Evolutionary conservation across 441 rosid genomes (phyloP).

Genomic region (Pelargonium fulgidum): DNA sequence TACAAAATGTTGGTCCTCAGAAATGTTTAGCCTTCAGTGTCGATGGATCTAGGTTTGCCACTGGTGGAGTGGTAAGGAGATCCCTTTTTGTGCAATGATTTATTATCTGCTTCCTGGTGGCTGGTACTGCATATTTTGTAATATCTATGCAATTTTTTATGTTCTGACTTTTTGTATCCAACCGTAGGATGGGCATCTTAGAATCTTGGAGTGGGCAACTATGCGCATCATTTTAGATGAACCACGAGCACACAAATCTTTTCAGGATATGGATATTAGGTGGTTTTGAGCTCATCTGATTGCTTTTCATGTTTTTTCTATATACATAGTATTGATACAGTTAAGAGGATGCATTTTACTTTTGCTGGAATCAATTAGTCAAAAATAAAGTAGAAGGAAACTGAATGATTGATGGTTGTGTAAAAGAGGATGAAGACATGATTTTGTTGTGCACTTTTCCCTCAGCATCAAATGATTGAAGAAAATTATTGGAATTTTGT

Average conservation of each 20-base stretch:
- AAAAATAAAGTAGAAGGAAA: neutral
- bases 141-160: neutral
- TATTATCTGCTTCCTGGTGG: too few species aligned
- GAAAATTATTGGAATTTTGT: neutral
- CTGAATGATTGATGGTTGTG: neutral
- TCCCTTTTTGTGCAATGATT: constrained; percentile 4
- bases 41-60: constrained; percentile 84
- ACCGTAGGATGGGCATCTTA: constrained; percentile 76
- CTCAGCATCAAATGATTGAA: too few species aligned
- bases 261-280: constrained; percentile 90
- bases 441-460: too few species aligned
- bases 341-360: neutral
- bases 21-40: constrained; percentile 81
- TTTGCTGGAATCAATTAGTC: neutral
- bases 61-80: constrained; percentile 77
- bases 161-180: constrained; percentile 15
- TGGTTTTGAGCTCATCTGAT: constrained; percentile 21
- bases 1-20: constrained; percentile 61
- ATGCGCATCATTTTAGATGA: constrained; percentile 61
- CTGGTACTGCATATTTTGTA: neutral
- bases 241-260: constrained; percentile 75
- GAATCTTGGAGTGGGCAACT: constrained; percentile 88
- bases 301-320: neutral
- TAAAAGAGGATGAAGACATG: neutral
- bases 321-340: neutral